phyloP scores from a whole-genome alignment of 202 grass and related monocot species.

The Elaeis oleifera region DNA sequence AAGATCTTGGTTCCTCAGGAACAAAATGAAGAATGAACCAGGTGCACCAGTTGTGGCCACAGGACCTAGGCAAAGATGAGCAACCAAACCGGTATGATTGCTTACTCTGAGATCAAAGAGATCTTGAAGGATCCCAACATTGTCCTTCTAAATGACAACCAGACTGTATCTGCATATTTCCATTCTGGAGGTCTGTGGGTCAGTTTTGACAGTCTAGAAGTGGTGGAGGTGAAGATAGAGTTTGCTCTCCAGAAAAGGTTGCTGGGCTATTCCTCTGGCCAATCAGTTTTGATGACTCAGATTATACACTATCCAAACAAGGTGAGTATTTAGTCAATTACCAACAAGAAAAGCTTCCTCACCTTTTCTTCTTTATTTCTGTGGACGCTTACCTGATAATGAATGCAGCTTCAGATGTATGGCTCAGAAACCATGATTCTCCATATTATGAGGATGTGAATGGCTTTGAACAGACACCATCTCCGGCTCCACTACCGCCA shows the following conservation, averaged over 20 bases:
- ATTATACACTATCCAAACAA: slow-evolving; percentile 50
- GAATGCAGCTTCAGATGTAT: slow-evolving; percentile 4
- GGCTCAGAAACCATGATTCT: slow-evolving; percentile 3
- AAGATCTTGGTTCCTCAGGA: slow-evolving; percentile 65
- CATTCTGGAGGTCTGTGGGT: slow-evolving; percentile 60
- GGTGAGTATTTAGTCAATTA: slow-evolving; percentile 28
- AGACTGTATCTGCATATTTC: slow-evolving; percentile 45
- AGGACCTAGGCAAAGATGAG: slow-evolving; percentile 60
- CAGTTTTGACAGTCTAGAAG: slow-evolving; percentile 56
- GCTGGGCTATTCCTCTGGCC: slow-evolving; percentile 83
- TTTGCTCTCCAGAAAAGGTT: slow-evolving; percentile 37
- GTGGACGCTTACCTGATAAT: background rate
- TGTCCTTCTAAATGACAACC: slow-evolving; percentile 43
- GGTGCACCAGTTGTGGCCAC: slow-evolving; percentile 49
- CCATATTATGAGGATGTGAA: background rate
- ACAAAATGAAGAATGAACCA: slow-evolving; percentile 52
- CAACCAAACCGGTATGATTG: slow-evolving; percentile 51
- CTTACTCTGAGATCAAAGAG: slow-evolving; percentile 64
- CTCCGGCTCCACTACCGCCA: background rate
- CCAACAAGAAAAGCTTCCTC: background rate
- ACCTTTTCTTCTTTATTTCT: background rate
- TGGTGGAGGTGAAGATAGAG: slow-evolving; percentile 55
- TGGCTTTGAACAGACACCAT: slow-evolving; percentile 2
- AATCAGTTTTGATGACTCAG: slow-evolving; percentile 67
- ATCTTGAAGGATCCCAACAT: slow-evolving; percentile 22